Base-by-base conservation (phyloP, 2,329 filamentous ascomycete species). In the Talaromyces sp. region DNA sequence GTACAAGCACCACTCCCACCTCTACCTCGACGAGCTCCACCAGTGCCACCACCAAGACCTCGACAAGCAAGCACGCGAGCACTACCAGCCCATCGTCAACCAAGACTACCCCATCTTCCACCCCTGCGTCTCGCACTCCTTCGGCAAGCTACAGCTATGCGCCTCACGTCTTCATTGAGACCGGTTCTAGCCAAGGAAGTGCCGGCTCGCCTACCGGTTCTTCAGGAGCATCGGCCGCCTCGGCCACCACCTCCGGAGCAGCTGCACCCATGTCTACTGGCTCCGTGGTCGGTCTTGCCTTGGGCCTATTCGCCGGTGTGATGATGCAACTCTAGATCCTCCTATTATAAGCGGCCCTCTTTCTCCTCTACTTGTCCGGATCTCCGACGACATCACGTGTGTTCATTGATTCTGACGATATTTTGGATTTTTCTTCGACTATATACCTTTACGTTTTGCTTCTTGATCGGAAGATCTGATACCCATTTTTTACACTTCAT, bases 131-230 rank as follows among this genome's bases (percentile, higher is more conserved):
- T 15, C 52, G 55, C 9, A 69, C 63, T 57, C 52, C 64, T 17
- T 64, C 65, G 47, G 61, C 67, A 53, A 68, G 67, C 68, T 72
- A 71, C 60, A 70, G 66, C 52, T 70, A 73, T 55, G 65, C 65
- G 25, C 69, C 71, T 1, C 71, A 73, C 49, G 66, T 71, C n/a
- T 67, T 72, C 55, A 55, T 61, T 10, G 67, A 69, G 60, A 63
- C 55, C 19, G 27, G 55, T 6, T 54, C 59, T 15, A 60, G 33
- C 25, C 47, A 30, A 58, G 52, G 42, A 32, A 13, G 19, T 25
- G 7, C 55, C 6, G 55, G 36, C 3, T 42, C 58, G 15, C 13
- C 62, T 44, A 59, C 62, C 30, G 22, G 19, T 6, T 36, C 49
- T 15, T 28, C 56, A 6, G 44, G 22, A 25, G 33, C 47, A 53